phyloP scores from a whole-genome alignment of 345 rosid species.

The Rhizophora mangle region DNA sequence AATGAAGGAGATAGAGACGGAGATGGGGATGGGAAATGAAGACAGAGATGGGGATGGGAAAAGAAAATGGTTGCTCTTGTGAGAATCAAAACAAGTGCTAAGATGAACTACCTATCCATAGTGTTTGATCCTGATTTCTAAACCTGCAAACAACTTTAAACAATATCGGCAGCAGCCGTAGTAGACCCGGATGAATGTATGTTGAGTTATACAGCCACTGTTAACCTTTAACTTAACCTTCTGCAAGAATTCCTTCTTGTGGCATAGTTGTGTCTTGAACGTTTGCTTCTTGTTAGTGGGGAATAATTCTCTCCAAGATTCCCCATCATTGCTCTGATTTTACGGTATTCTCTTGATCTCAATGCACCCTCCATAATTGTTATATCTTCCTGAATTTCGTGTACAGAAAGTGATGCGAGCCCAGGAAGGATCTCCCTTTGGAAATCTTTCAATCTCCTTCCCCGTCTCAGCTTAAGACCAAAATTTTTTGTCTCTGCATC shows the following conservation, averaged over 20 bases:
- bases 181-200: not conserved
- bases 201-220: not conserved
- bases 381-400: constrained; percentile 68
- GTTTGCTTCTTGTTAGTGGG: constrained; percentile 33
- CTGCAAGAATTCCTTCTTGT: constrained; percentile 26
- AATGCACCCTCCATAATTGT: constrained; percentile 66
- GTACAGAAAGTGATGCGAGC: constrained; percentile 59
- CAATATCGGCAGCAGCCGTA: not conserved
- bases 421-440: constrained; percentile 71
- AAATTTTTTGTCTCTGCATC: constrained; percentile 42
- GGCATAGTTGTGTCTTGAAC: constrained; percentile 26
- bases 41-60: not conserved
- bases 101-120: not conserved
- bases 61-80: not conserved
- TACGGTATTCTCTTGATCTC: constrained; percentile 77
- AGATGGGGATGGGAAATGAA: not conserved
- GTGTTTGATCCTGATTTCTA: constrained; percentile 8
- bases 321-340: constrained; percentile 43
- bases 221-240: constrained; percentile 10
- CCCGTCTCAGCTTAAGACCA: constrained; percentile 59
- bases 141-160: not conserved
- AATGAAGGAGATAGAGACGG: not conserved
- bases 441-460: constrained; percentile 80
- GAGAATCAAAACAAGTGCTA: not conserved
- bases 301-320: constrained; percentile 42